phyloP scores from a whole-genome alignment of 2,329 filamentous ascomycete genomes.

The Talaromyces sp. region DNA sequence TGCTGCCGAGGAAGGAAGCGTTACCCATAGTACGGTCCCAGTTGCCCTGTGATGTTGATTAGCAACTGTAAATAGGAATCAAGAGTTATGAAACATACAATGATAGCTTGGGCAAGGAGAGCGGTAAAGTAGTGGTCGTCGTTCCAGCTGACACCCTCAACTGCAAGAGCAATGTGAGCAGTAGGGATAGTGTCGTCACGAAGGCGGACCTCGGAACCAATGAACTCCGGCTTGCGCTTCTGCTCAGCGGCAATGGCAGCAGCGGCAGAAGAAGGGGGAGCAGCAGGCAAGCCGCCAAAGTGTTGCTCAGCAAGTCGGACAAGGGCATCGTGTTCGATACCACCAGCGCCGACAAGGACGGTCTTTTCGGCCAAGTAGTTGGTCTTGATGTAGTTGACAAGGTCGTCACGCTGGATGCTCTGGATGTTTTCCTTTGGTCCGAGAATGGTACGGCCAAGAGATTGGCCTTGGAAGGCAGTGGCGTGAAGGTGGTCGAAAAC shows the following conservation, averaged over 20 bases:
- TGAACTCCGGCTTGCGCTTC: constrained; percentile 88
- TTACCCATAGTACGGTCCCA: constrained; percentile 99
- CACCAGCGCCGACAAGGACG: constrained; percentile 94
- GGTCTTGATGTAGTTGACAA: constrained; percentile 95
- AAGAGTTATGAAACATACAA: constrained; percentile 35
- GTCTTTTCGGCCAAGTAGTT: constrained; percentile 99
- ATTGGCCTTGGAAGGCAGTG: constrained; percentile 94
- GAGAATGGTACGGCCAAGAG: constrained; percentile 93
- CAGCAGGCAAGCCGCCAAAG: constrained; percentile 73
- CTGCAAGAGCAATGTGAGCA: constrained; percentile 95
- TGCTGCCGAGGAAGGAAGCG: constrained; percentile 94
- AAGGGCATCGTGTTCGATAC: constrained; percentile 86
- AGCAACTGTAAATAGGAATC: background rate
- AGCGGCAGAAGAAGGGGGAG: constrained; percentile 68
- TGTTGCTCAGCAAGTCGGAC: constrained; percentile 96
- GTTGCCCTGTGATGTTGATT: constrained; percentile 59
- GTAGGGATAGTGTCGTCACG: constrained; percentile 94
- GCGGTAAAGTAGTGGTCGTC: constrained; percentile 99
- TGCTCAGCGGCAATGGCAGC: constrained; percentile 64
- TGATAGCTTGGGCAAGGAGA: constrained; percentile 94
- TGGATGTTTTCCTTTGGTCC: constrained; percentile 98
- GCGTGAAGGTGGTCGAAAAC: constrained; percentile 99
- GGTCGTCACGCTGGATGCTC: constrained; percentile 86
- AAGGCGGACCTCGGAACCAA: constrained; percentile 91
- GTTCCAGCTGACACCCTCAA: constrained; percentile 99